Conservation (phyloP, 192 early-diverging fungal species). For the Spizellomyces punctatus region DNA sequence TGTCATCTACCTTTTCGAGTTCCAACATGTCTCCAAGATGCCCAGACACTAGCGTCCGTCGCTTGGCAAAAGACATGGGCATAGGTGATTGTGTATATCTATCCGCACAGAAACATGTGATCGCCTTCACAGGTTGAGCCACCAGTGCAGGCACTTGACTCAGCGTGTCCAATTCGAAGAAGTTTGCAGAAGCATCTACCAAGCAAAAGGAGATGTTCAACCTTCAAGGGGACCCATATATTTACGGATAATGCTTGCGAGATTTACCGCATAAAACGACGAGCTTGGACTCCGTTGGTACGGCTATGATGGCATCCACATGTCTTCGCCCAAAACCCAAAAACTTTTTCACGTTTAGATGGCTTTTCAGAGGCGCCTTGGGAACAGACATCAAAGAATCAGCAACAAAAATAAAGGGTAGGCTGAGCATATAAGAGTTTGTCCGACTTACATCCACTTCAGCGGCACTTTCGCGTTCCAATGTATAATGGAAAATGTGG, state of each 20-base stretch:
- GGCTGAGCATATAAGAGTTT: neutral
- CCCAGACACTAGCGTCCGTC: slow-evolving; percentile 33
- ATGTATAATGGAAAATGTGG: slow-evolving; percentile 63
- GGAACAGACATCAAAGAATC: neutral
- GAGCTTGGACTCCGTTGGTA: slow-evolving; percentile 65
- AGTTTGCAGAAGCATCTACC: slow-evolving; percentile 66
- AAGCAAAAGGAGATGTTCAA: neutral
- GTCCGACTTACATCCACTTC: neutral
- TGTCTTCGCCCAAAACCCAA: slow-evolving; percentile 53
- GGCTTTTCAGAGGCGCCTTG: slow-evolving; percentile 39
- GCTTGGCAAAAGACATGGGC: slow-evolving; percentile 45
- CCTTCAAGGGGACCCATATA: neutral
- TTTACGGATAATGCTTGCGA: neutral
- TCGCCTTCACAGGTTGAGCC: slow-evolving; percentile 33
- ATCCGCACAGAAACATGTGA: slow-evolving; percentile 46
- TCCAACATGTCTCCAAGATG: slow-evolving; percentile 45
- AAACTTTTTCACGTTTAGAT: slow-evolving; percentile 47
- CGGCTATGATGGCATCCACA: slow-evolving; percentile 51
- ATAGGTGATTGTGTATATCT: slow-evolving; percentile 39
- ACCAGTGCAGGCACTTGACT: slow-evolving; percentile 19
- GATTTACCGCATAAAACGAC: slow-evolving; percentile 68
- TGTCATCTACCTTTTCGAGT: slow-evolving; percentile 45
- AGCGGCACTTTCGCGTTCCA: slow-evolving; percentile 32
- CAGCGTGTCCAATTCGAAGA: slow-evolving; percentile 57
- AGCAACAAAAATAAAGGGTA: neutral